These are phyloP conservation scores for Darksidea phi DNA, from an alignment of 495 filamentous ascomycete species.

Conservation along the genomic window DNA sequence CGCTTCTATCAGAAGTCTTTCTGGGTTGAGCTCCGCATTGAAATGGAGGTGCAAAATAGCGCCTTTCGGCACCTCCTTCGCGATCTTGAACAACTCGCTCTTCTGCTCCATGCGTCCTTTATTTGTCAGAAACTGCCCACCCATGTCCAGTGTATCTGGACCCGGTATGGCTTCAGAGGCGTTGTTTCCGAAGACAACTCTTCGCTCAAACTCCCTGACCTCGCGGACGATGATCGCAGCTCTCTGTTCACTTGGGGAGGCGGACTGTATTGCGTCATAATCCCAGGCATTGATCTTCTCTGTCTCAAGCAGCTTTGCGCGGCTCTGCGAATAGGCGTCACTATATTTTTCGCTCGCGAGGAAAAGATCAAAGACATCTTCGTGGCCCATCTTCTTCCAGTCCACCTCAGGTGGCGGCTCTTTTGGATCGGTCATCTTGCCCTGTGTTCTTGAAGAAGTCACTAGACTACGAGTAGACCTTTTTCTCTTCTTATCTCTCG, in stretches of 20 bases:
- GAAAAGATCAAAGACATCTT: background rate
- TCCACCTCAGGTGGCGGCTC: background rate
- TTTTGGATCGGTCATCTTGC: conserved; percentile 1
- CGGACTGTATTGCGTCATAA: conserved; percentile 18
- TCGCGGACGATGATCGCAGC: conserved; percentile 35
- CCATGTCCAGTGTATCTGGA: conserved; percentile 41
- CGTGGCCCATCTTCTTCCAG: too few species aligned
- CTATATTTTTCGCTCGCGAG: background rate
- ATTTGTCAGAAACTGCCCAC: conserved; percentile 45
- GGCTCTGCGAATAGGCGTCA: background rate
- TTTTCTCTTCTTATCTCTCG: conserved; percentile 28
- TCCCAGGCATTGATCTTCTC: conserved; percentile 37
- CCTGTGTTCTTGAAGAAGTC: background rate
- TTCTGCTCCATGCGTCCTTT: conserved; percentile 36
- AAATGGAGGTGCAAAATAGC: conserved; percentile 44
- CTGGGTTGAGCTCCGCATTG: conserved; percentile 43
- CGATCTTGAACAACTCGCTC: conserved; percentile 40
- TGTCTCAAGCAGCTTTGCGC: conserved; percentile 20
- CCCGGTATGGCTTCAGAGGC: conserved; percentile 40
- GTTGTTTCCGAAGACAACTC: conserved; percentile 39
- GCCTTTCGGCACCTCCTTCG: conserved; percentile 41
- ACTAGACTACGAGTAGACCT: conserved; percentile 14
- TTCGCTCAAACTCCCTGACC: conserved; percentile 42
- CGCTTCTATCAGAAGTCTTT: conserved; percentile 34
- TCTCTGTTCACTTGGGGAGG: conserved; percentile 29